These are phyloP conservation scores for Persicaria maculosa DNA, from an alignment of 148 eudicot genomes.

Conservation along the genomic window DNA sequence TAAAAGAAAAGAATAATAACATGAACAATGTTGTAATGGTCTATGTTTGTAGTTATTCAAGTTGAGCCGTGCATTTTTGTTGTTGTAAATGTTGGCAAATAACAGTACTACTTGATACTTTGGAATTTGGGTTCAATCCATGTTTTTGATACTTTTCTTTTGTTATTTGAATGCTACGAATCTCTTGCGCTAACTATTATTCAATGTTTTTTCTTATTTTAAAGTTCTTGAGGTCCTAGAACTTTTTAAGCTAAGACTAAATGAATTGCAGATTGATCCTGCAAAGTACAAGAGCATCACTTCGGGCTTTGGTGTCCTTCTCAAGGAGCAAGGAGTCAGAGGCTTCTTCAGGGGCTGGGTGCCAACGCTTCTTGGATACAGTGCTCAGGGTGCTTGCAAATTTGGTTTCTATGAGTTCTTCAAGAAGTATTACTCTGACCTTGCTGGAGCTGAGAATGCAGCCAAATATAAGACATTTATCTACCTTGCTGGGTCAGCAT, in stretches of 20 bases:
- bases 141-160: neutral
- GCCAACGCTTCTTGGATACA: slow-evolving; percentile 88
- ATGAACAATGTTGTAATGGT: neutral
- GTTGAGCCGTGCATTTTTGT: neutral
- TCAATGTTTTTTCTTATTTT: neutral
- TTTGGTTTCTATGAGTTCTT: slow-evolving; percentile 89
- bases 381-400: slow-evolving; percentile 97
- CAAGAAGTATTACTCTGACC: slow-evolving; percentile 84
- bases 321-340: slow-evolving; percentile 76
- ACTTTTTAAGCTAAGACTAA: neutral
- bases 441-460: slow-evolving; percentile 87
- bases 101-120: neutral
- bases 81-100: neutral
- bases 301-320: slow-evolving; percentile 74
- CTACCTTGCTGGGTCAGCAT: slow-evolving; percentile 95
- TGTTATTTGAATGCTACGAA: neutral
- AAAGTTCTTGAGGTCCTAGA: neutral
- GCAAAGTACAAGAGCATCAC: slow-evolving; percentile 80
- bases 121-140: neutral
- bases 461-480: slow-evolving; percentile 80
- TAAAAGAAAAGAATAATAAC: neutral
- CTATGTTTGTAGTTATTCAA: neutral
- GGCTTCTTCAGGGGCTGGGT: slow-evolving; percentile 97
- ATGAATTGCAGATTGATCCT: slow-evolving; percentile 60
- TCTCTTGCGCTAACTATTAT: neutral